Conservation (phyloP, 352 stramenopile species). For the Globisporangium heterothallicum region DNA sequence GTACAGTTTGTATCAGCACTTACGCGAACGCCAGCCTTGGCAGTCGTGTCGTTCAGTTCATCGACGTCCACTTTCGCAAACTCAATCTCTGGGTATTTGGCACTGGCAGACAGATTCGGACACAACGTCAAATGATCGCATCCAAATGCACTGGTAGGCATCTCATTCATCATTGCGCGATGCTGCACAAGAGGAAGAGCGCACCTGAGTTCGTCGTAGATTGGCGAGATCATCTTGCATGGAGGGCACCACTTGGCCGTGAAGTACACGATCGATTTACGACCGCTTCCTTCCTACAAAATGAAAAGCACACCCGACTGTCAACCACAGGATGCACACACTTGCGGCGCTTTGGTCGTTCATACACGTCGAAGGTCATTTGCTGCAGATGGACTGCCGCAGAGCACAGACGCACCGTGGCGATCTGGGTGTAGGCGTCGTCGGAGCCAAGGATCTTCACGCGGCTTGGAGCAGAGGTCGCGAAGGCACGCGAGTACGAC, state of each 20-base stretch:
- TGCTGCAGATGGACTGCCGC: background rate
- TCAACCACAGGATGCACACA: background rate
- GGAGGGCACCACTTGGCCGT: conserved; percentile 88
- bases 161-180: background rate
- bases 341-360: too few species aligned
- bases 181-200: background rate
- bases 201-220: conserved; percentile 83
- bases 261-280: conserved; percentile 87
- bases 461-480: conserved; percentile 41
- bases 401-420: conserved; percentile 31
- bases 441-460: conserved; percentile 75
- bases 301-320: conserved; percentile 1
- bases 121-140: too few species aligned
- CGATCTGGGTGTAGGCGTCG: conserved; percentile 66
- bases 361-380: too few species aligned
- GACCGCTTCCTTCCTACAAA: conserved; percentile 44
- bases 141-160: too few species aligned
- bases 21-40: conserved; percentile 77
- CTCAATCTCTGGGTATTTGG: conserved; percentile 57
- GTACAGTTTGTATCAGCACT: conserved; percentile 14
- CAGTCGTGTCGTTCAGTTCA: conserved; percentile 71
- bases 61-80: conserved; percentile 87
- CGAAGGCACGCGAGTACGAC: conserved; percentile 19
- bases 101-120: too few species aligned
- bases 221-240: conserved; percentile 88